These are phyloP conservation scores for Russula sp. DNA, from an alignment of 768 basidiomycete genomes.

Conservation along the genomic window DNA sequence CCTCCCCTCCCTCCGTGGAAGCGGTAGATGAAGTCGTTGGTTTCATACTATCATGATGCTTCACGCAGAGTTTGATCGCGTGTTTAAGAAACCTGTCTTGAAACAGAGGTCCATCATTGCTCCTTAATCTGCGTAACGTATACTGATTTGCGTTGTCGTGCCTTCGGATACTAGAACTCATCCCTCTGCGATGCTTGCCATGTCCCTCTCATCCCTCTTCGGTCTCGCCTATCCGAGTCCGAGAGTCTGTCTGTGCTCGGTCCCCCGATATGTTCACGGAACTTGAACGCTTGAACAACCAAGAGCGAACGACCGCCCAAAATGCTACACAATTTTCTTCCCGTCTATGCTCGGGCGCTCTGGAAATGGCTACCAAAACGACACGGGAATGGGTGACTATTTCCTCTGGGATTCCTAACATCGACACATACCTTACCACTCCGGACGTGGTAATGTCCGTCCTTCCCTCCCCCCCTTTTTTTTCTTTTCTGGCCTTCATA, in stretches of 20 bases:
- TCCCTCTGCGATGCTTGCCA: constrained; percentile 77
- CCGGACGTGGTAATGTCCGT: constrained; percentile 67
- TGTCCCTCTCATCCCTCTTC: constrained; percentile 76
- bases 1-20: too few relatives aligned
- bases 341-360: constrained; percentile 32
- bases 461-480: background rate
- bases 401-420: constrained; percentile 51
- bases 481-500: background rate
- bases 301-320: constrained; percentile 68
- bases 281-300: constrained; percentile 72
- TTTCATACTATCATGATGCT: constrained; percentile 82
- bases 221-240: constrained; percentile 72
- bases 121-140: background rate
- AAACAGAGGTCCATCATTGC: constrained; percentile 59
- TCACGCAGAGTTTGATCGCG: constrained; percentile 60
- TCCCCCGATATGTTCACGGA: constrained; percentile 66
- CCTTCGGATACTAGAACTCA: constrained; percentile 52
- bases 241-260: constrained; percentile 74
- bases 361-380: constrained; percentile 51
- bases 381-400: constrained; percentile 52
- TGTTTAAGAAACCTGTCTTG: constrained; percentile 69
- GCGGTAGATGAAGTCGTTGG: constrained; percentile 70
- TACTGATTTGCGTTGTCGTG: background rate
- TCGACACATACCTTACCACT: constrained; percentile 58
- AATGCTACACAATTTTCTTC: constrained; percentile 41